Evolutionary conservation across 257 asterid genomes (phyloP).

Genomic region (Solanum sparsipilum): DNA sequence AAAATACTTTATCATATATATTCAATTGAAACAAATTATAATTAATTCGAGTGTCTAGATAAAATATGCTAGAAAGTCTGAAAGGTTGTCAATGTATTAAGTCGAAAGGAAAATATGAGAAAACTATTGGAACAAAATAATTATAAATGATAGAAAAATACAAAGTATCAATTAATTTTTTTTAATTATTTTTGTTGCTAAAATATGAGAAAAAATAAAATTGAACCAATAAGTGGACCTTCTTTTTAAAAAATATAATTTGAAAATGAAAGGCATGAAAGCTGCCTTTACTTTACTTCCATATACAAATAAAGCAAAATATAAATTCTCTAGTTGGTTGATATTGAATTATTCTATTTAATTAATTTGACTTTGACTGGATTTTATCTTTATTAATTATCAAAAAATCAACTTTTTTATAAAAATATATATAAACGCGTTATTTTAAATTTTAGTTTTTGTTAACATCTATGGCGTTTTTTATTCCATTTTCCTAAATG

Average conservation of each 20-base stretch:
- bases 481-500: not conserved
- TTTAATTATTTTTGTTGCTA: not conserved
- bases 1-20: too few relatives aligned
- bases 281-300: not conserved
- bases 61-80: accelerated
- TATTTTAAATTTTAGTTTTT: not conserved
- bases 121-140: not conserved
- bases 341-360: not conserved
- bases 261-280: not conserved
- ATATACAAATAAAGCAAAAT: not conserved
- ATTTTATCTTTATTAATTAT: not conserved
- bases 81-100: not conserved
- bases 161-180: not conserved
- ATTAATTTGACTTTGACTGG: not conserved
- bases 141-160: not conserved
- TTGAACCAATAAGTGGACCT: not conserved
- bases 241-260: not conserved
- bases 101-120: not conserved
- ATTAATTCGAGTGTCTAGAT: not conserved
- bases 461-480: not conserved
- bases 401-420: not conserved
- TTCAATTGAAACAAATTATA: not conserved
- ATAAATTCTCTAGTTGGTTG: not conserved
- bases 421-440: not conserved
- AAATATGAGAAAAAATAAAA: not conserved